Percentiles rank a stretch among this genome's conserved stretches.
These are phyloP conservation scores for Gastrolobium bilobum DNA, from an alignment of 306 rosid species.

Conservation along the genomic window DNA sequence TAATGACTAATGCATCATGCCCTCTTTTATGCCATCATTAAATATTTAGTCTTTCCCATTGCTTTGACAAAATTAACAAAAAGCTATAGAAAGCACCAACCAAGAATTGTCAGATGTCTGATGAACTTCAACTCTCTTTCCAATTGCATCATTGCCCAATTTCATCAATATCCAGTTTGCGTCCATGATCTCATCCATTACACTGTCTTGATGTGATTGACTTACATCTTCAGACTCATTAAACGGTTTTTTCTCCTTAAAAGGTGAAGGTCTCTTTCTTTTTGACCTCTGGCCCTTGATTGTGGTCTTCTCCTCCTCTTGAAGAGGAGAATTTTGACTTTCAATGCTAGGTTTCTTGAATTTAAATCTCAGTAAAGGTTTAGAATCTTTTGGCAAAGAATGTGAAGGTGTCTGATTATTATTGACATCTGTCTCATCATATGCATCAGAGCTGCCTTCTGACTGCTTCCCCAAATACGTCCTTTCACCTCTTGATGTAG, in stretches of 20 bases:
- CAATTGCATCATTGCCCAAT: slow-evolving; percentile 94
- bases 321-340: slow-evolving; percentile 71
- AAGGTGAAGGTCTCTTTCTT: slow-evolving; percentile 88
- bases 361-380: slow-evolving; percentile 82
- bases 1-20: slow-evolving; percentile 3
- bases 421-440: slow-evolving; percentile 59
- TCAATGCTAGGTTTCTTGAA: slow-evolving; percentile 78
- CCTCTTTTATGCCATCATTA: background rate
- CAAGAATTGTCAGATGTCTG: slow-evolving; percentile 87
- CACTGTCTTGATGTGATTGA: slow-evolving; percentile 64
- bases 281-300: slow-evolving; percentile 97
- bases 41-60: background rate
- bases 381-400: slow-evolving; percentile 79
- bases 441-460: slow-evolving; percentile 63
- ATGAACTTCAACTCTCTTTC: slow-evolving; percentile 98
- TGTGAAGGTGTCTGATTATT: slow-evolving; percentile 58
- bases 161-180: slow-evolving; percentile 96
- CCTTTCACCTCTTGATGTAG: slow-evolving; percentile 63
- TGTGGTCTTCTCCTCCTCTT: slow-evolving; percentile 79
- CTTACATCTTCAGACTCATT: slow-evolving; percentile 61
- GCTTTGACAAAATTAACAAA: slow-evolving; percentile 6
- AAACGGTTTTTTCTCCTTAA: slow-evolving; percentile 65
- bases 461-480: slow-evolving; percentile 62
- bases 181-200: slow-evolving; percentile 88
- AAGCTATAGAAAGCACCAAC: slow-evolving; percentile 58